Evolutionary conservation across 2,329 filamentous ascomycete genomes (phyloP).

Genomic region (Podosphaera xanthii): DNA sequence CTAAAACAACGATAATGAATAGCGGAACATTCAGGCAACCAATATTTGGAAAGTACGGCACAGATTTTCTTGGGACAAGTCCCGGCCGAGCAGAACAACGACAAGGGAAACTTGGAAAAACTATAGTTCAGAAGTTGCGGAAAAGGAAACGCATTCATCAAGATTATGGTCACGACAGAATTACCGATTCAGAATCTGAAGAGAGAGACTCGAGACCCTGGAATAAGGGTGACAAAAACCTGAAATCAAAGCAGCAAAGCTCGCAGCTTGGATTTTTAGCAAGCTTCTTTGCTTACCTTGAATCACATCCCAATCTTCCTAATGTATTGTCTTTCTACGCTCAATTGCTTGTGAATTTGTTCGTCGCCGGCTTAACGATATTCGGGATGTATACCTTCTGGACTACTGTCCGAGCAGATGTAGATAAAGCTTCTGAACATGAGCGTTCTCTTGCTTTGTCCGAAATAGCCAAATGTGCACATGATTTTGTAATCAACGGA

Average conservation of each 20-base stretch:
- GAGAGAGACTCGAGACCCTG: conserved; percentile 18
- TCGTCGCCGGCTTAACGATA: conserved; percentile 23
- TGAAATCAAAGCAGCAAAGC: conserved; percentile 1
- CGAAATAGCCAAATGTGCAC: conserved; percentile 60
- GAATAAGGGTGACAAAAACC: conserved; percentile 19
- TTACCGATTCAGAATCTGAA: conserved; percentile 15
- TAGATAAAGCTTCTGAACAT: conserved; percentile 29
- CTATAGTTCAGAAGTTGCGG: conserved; percentile 25
- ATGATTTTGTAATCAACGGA: conserved; percentile 51
- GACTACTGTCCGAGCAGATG: conserved; percentile 13
- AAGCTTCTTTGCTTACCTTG: conserved; percentile 36
- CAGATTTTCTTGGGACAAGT: conserved; percentile 18
- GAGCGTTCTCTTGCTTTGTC: conserved; percentile 43
- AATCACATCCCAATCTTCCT: conserved; percentile 40
- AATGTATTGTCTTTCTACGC: conserved; percentile 43
- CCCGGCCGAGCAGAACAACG: conserved; percentile 44
- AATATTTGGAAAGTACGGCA: conserved; percentile 21
- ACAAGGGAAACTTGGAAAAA: conserved; percentile 24
- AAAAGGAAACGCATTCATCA: conserved; percentile 23
- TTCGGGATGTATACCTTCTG: conserved; percentile 14
- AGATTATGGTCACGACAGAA: conserved; percentile 18
- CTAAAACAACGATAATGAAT: conserved; percentile 27
- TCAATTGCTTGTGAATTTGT: conserved; percentile 30
- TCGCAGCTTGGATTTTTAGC: conserved; percentile 19
- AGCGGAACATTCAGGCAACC: conserved; percentile 23